Conservation (phyloP, 345 rosid genomes). For the Barbarea vulgaris region DNA sequence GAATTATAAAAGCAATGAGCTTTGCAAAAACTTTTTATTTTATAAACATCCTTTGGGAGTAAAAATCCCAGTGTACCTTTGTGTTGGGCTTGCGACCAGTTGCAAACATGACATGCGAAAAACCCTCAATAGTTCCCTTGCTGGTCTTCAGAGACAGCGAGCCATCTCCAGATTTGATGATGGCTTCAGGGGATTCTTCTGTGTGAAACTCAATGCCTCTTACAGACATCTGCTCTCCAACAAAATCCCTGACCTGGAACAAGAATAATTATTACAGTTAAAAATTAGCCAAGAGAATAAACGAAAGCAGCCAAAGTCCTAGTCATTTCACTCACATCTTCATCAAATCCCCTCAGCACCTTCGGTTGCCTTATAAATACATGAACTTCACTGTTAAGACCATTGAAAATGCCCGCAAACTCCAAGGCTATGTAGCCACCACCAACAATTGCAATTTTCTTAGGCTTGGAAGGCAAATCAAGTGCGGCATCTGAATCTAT, state of each 20-base stretch:
- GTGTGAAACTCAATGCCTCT: constrained; percentile 91
- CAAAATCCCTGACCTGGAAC: constrained; percentile 81
- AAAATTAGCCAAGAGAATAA: neutral
- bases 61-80: constrained; percentile 53
- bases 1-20: neutral
- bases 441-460: constrained; percentile 82
- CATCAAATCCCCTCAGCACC: constrained; percentile 93
- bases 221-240: constrained; percentile 83
- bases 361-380: constrained; percentile 92
- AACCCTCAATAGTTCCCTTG: constrained; percentile 83
- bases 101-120: constrained; percentile 97
- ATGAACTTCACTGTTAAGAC: constrained; percentile 81
- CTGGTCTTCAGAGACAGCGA: constrained; percentile 78
- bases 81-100: constrained; percentile 94
- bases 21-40: constrained; percentile 1
- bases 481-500: constrained; percentile 98
- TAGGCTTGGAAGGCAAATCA: constrained; percentile 85
- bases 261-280: constrained; percentile 2
- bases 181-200: constrained; percentile 86
- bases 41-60: neutral
- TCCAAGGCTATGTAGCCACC: constrained; percentile 93
- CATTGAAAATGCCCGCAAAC: constrained; percentile 91
- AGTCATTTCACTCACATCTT: constrained; percentile 60
- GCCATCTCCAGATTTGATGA: constrained; percentile 77
- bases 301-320: neutral